phyloP scores from a whole-genome alignment of 2,329 filamentous ascomycete species.

The Zymoseptoria pseudotritici region DNA sequence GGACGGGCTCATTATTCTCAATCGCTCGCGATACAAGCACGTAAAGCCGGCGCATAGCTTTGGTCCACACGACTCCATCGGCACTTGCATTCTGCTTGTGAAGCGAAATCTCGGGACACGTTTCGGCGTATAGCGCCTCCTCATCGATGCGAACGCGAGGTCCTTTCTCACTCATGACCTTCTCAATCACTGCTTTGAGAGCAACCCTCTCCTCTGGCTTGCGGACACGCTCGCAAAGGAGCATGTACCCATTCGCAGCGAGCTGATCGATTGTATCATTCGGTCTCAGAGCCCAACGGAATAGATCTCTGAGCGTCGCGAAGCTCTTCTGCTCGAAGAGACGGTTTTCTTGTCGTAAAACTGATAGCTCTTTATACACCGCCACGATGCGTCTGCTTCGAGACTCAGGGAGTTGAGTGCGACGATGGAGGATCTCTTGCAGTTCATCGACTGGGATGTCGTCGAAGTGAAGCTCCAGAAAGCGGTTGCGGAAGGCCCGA shows the following conservation, averaged over 20 bases:
- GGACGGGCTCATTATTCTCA: constrained; percentile 82
- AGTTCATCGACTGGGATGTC: constrained; percentile 95
- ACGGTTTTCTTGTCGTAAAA: constrained; percentile 79
- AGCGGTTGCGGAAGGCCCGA: constrained; percentile 90
- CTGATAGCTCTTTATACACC: constrained; percentile 87
- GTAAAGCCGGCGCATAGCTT: constrained; percentile 86
- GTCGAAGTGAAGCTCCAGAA: constrained; percentile 93
- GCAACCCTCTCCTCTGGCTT: constrained; percentile 77
- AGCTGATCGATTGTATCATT: constrained; percentile 83
- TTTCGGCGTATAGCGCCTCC: constrained; percentile 58
- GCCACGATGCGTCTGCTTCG: constrained; percentile 87
- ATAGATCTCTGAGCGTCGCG: constrained; percentile 89
- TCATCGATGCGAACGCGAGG: constrained; percentile 67
- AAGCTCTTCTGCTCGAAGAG: constrained; percentile 98
- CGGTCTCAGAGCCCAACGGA: constrained; percentile 82
- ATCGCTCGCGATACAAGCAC: constrained; percentile 82
- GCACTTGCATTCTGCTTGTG: constrained; percentile 23
- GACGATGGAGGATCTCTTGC: constrained; percentile 79
- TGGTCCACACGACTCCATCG: constrained; percentile 78
- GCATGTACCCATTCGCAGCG: constrained; percentile 89
- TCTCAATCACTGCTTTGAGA: constrained; percentile 83
- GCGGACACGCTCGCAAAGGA: constrained; percentile 89
- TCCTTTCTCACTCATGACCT: constrained; percentile 60
- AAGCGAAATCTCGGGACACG: constrained; percentile 30
- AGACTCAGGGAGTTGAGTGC: constrained; percentile 82